Evolutionary conservation across 2,329 filamentous ascomycete genomes (phyloP).

Genomic region (Trichothecium sympodiale): DNA sequence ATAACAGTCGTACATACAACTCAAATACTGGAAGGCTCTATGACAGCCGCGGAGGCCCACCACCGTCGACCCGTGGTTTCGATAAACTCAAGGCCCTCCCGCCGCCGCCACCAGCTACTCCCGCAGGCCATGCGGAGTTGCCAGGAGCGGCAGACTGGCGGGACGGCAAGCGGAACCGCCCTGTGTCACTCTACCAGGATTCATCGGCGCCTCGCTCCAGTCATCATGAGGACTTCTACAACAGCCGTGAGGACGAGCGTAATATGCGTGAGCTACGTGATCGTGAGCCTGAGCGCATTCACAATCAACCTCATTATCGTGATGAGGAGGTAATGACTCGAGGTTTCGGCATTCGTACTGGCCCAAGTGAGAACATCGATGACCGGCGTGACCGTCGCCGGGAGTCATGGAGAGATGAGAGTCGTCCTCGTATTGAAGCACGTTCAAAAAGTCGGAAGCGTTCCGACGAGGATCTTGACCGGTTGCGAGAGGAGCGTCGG

Average conservation of each 20-base stretch:
- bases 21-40: constrained; percentile 20
- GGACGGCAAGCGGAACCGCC: constrained; percentile 24
- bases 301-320: constrained; percentile 24
- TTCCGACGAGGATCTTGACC: constrained; percentile 6
- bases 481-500: constrained; percentile 6
- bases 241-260: constrained; percentile 35
- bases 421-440: not conserved
- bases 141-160: constrained; percentile 6
- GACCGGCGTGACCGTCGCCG: constrained; percentile 25
- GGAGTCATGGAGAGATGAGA: constrained; percentile 10
- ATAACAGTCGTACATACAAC: constrained; percentile 32
- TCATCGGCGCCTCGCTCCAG: constrained; percentile 24
- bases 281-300: constrained; percentile 20
- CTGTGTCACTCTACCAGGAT: constrained; percentile 44
- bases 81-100: constrained; percentile 49
- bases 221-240: constrained; percentile 37
- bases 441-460: constrained; percentile 10
- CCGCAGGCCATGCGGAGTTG: constrained; percentile 6
- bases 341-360: constrained; percentile 42
- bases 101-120: constrained; percentile 31
- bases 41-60: constrained; percentile 40
- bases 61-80: constrained; percentile 58
- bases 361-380: constrained; percentile 23
- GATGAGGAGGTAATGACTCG: constrained; percentile 35
- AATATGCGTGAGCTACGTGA: constrained; percentile 27